Conservation (phyloP, 2,329 filamentous ascomycete genomes). For the Bipolaris oryzae region DNA sequence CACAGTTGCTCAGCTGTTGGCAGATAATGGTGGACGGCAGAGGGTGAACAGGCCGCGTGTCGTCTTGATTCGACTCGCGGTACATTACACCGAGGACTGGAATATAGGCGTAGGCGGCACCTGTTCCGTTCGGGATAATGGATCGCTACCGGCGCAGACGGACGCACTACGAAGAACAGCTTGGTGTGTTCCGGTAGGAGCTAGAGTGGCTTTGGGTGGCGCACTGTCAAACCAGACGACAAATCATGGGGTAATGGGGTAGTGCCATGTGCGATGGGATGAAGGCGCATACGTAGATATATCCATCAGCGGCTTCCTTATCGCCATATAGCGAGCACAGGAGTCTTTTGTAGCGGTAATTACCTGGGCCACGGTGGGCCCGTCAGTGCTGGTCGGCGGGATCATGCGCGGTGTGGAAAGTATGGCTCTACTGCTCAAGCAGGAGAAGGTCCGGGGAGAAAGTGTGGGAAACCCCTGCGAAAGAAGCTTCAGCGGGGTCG, state of each 20-base stretch:
- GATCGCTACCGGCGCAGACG: neutral
- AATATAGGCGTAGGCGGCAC: neutral
- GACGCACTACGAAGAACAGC: neutral
- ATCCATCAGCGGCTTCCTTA: neutral
- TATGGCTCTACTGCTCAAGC: neutral
- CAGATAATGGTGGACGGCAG: neutral
- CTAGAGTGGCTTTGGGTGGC: neutral
- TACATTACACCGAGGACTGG: neutral
- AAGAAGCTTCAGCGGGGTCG: conserved; percentile 8
- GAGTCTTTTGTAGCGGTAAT: neutral
- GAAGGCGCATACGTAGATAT: neutral
- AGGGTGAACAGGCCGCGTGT: too few relatives aligned
- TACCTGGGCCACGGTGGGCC: neutral
- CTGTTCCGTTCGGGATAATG: neutral
- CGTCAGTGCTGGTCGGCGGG: neutral
- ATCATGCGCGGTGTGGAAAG: neutral
- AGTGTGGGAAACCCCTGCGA: neutral
- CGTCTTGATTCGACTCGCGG: neutral
- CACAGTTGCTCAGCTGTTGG: neutral
- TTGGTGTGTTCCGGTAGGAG: neutral
- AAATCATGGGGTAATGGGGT: neutral
- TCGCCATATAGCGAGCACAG: neutral
- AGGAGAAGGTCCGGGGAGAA: neutral
- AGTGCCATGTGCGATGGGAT: neutral
- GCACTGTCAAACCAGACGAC: neutral